Base-by-base conservation (phyloP, 176 grass and related monocot species). In the Hsuehochloa calcarea region DNA sequence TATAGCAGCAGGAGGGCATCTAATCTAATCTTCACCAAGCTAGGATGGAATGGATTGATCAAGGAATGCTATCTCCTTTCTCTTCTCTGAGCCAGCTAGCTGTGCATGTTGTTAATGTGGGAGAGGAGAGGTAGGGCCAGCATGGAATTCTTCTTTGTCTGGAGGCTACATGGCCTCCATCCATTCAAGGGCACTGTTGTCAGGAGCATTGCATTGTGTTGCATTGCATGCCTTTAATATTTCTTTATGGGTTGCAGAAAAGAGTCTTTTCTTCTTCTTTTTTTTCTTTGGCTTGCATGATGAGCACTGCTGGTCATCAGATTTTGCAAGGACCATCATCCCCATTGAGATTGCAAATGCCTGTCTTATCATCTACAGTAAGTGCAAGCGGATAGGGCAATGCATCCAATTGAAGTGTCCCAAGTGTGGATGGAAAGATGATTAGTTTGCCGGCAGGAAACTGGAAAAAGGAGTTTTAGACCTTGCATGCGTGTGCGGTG, bases 201-300 rank as follows among this genome's bases (percentile, higher is more conserved):
- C 31, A 87, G 84, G 88, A 90, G 80, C 89, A 87, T 34, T 68
- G 68, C 80, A 79, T 72, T 87, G 49, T 63, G 79, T 46, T 45
- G 77, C 72, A 77, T 61, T 69, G 41, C 16, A 65, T 56, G 72
- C 58, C 66, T 78, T 82, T 90, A 77, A 90, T 80, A 59, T 19
- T 71, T 35, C 83, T 86, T 86, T 78, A 90, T 82, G 78, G 65
- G 71, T 75, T 29, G 78, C 55, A 10, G 59, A 37, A 47, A 49
- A 84, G 40, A 14, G 6, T 10, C 14, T 51, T 19, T 19, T 20
- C 4, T 69, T 69, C 31, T 34, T 17, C 3, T 0, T 74, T 45
- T 27, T 4, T 40, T 43, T 82, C 72, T 81, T 72, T 65, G 54
- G 40, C 10, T 26, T 38, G 44, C 44, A 12, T 45, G 45, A 27